These are phyloP conservation scores for Emiliania huxleyi DNA, from an alignment of 78 protist genomes.

Conservation along the genomic window DNA sequence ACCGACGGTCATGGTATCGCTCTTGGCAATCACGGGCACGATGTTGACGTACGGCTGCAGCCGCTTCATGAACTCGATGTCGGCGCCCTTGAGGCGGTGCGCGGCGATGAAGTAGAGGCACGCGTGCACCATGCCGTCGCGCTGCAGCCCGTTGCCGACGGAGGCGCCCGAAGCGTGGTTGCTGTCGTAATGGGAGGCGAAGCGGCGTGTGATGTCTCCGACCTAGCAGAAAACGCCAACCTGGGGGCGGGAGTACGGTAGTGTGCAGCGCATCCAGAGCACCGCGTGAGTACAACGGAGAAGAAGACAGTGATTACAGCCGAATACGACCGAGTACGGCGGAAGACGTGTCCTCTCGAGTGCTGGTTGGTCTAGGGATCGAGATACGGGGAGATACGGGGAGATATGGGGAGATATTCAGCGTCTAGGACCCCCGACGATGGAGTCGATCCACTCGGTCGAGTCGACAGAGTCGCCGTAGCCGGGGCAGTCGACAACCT, in stretches of 20 bases:
- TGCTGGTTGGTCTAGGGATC: no score
- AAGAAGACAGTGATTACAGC: no score
- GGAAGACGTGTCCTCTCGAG: no score
- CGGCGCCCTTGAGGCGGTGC: conserved; percentile 16
- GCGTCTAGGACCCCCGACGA: background rate
- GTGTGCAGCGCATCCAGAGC: no score
- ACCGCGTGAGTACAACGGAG: no score
- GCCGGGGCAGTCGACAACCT: conserved; percentile 12
- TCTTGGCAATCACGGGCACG: background rate
- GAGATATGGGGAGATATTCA: no score
- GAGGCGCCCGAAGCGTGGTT: background rate
- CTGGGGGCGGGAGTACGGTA: no score
- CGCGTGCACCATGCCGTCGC: background rate
- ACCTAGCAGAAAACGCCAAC: no score
- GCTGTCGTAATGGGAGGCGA: background rate
- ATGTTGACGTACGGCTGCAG: background rate
- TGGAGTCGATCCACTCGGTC: background rate
- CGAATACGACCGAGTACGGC: no score
- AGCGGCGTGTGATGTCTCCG: background rate
- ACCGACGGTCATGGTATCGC: conserved; percentile 9
- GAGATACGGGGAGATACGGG: no score
- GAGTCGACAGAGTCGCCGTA: background rate
- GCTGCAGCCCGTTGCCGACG: background rate
- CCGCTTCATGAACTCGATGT: background rate
- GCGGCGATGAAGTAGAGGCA: conserved; percentile 25